Evolutionary conservation across 2,329 filamentous ascomycete genomes (phyloP).

Genomic region (Pseudogymnoascus sp.): DNA sequence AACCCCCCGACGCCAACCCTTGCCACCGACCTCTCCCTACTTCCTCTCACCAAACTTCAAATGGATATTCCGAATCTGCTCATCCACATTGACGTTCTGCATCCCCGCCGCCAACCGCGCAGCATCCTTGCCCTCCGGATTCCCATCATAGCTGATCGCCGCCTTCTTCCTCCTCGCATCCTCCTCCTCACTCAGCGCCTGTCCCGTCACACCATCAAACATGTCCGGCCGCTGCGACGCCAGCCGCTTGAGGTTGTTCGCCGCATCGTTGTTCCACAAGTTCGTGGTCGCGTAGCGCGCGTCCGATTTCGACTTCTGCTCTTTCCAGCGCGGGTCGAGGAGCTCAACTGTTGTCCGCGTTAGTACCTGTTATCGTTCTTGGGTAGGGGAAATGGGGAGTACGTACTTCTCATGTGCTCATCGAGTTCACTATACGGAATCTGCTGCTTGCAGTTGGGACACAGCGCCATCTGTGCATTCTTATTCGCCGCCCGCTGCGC

Average conservation of each 20-base stretch:
- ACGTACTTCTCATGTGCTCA: slow-evolving; percentile 78
- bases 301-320: slow-evolving; percentile 85
- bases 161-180: slow-evolving; percentile 70
- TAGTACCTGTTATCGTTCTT: slow-evolving; percentile 12
- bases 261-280: slow-evolving; percentile 76
- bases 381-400: background rate
- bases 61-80: slow-evolving; percentile 68
- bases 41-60: slow-evolving; percentile 41
- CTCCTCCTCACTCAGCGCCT: slow-evolving; percentile 63
- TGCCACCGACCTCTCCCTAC: slow-evolving; percentile 11
- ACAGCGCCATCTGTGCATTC: slow-evolving; percentile 63
- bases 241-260: slow-evolving; percentile 90
- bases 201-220: slow-evolving; percentile 67
- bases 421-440: slow-evolving; percentile 83
- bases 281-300: slow-evolving; percentile 80
- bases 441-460: slow-evolving; percentile 87
- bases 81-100: slow-evolving; percentile 70
- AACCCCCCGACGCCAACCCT: background rate
- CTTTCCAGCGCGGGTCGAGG: slow-evolving; percentile 89
- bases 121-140: slow-evolving; percentile 52
- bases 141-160: slow-evolving; percentile 60
- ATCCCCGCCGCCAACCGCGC: slow-evolving; percentile 42
- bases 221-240: slow-evolving; percentile 82
- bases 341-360: slow-evolving; percentile 56
- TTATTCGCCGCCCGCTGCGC: slow-evolving; percentile 63